phyloP scores from a whole-genome alignment of 2,329 filamentous ascomycete species.

The Colletotrichum cuscutae region DNA sequence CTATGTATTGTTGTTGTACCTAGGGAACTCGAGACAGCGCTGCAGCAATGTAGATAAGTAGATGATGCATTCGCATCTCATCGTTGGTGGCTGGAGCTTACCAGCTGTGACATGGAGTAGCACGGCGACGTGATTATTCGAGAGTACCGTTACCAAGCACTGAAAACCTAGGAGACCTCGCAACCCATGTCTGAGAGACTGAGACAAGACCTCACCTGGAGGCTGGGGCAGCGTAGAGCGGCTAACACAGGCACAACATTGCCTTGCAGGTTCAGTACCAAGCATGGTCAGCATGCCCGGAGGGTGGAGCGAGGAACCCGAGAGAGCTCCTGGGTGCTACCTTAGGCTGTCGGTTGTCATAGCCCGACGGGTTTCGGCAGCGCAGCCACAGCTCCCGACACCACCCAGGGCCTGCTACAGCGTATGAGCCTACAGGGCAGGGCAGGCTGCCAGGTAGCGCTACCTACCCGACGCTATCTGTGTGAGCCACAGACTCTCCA shows the following conservation, averaged over 20 bases:
- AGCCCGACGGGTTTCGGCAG: conserved; percentile 28
- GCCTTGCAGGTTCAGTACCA: neutral
- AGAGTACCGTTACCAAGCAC: conserved; percentile 12
- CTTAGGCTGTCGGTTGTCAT: conserved; percentile 16
- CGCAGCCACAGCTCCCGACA: neutral
- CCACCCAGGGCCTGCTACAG: neutral
- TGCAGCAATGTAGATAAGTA: neutral
- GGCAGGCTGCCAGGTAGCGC: neutral
- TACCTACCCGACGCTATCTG: conserved; percentile 23
- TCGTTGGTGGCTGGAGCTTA: conserved; percentile 14
- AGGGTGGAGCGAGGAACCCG: conserved; percentile 5
- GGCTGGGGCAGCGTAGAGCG: neutral
- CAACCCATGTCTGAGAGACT: neutral
- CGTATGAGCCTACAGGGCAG: too few relatives aligned
- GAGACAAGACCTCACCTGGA: neutral
- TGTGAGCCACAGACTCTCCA: conserved; percentile 30
- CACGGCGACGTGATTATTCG: neutral
- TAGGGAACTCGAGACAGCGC: neutral
- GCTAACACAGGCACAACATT: neutral
- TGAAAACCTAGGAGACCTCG: neutral
- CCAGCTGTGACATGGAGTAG: neutral
- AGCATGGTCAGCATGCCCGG: neutral
- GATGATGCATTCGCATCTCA: neutral
- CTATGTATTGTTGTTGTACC: neutral
- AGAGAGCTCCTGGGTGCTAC: conserved; percentile 4